These are phyloP conservation scores for Aleurites moluccanus DNA, from an alignment of 441 rosid species.

Conservation along the genomic window DNA sequence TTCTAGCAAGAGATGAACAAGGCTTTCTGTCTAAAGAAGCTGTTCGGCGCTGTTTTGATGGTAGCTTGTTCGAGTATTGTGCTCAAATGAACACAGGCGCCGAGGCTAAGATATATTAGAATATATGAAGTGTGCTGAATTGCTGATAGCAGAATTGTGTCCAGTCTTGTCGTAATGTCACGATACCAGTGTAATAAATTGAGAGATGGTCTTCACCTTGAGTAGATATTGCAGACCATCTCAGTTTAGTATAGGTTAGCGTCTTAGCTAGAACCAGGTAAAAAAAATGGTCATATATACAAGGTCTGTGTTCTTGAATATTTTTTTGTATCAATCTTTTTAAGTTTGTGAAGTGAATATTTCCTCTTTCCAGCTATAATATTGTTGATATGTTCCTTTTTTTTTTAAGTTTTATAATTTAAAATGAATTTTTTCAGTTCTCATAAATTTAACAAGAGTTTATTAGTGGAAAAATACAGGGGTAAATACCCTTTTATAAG, in stretches of 20 bases:
- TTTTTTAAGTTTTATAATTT: not conserved
- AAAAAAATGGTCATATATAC: not conserved
- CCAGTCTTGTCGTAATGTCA: not conserved
- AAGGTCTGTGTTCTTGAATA: too few relatives aligned
- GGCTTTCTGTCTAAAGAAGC: conserved; percentile 77
- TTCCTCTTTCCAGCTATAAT: not conserved
- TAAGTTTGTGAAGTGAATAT: not conserved
- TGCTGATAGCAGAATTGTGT: not conserved
- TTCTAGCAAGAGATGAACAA: conserved; percentile 65
- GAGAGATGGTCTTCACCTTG: not conserved
- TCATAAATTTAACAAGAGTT: not conserved
- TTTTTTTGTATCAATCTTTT: not conserved
- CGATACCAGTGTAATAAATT: not conserved
- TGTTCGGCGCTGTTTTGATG: conserved; percentile 65
- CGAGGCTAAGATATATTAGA: conserved; percentile 21
- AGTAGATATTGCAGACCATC: not conserved
- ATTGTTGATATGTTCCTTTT: not conserved
- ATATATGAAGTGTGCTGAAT: not conserved
- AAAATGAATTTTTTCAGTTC: not conserved
- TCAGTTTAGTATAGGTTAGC: not conserved
- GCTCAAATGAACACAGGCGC: conserved; percentile 47
- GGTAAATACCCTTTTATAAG: not conserved
- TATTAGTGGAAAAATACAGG: too few relatives aligned
- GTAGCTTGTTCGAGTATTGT: conserved; percentile 63
- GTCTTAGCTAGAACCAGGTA: not conserved